These are phyloP conservation scores for Hemileccinum rubropunctum DNA, from an alignment of 768 basidiomycete genomes.

Conservation along the genomic window DNA sequence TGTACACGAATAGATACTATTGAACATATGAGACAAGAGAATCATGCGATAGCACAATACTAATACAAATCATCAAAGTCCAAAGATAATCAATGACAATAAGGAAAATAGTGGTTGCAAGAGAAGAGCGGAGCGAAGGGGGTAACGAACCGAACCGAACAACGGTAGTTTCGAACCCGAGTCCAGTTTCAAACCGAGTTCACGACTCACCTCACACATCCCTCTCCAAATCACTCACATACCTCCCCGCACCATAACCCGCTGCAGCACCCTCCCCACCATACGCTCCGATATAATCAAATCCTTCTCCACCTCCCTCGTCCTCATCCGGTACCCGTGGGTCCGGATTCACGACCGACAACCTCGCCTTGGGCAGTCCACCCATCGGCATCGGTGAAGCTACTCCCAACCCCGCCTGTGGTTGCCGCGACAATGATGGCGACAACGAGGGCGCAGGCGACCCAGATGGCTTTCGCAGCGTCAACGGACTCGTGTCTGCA, in stretches of 20 bases:
- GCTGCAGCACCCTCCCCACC: conserved; percentile 21
- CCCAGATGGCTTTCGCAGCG: conserved; percentile 44
- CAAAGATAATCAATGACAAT: conserved; percentile 13
- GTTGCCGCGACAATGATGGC: background rate
- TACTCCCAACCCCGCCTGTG: conserved; percentile 8
- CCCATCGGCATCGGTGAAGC: conserved; percentile 30
- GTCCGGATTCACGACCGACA: conserved; percentile 32
- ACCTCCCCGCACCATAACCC: conserved; percentile 44
- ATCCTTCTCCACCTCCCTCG: conserved; percentile 31
- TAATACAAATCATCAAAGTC: background rate
- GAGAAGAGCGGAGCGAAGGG: background rate
- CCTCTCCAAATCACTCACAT: conserved; percentile 45
- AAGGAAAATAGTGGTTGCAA: conserved; percentile 1
- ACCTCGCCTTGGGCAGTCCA: conserved; percentile 9
- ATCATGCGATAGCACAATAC: background rate
- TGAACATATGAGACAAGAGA: too few species aligned
- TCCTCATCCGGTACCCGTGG: conserved; percentile 29
- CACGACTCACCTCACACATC: background rate
- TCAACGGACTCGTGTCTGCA: conserved; percentile 47
- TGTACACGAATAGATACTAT: background rate
- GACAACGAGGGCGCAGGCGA: conserved; percentile 30
- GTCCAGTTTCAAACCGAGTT: background rate
- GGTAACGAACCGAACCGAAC: background rate
- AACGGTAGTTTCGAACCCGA: background rate
- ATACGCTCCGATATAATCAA: conserved; percentile 62